These are phyloP conservation scores for Hygrocybe punicea DNA, from an alignment of 768 basidiomycete genomes.

Conservation along the genomic window DNA sequence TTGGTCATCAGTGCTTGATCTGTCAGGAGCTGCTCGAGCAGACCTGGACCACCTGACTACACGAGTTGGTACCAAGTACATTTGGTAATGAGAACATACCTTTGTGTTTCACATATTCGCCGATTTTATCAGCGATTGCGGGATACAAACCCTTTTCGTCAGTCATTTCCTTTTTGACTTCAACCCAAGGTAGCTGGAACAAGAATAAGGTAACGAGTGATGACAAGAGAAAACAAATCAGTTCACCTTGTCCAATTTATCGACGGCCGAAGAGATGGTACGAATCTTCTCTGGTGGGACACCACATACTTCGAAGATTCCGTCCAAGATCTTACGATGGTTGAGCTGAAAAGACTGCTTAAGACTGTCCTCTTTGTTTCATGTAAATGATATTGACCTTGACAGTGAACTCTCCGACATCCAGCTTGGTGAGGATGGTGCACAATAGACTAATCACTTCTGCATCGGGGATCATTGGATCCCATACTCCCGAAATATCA, in stretches of 20 bases:
- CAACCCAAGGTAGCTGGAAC: slow-evolving; percentile 74
- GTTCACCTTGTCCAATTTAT: slow-evolving; percentile 93
- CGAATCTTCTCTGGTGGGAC: slow-evolving; percentile 88
- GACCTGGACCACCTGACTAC: slow-evolving; percentile 66
- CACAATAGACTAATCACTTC: slow-evolving; percentile 82
- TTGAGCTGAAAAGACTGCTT: slow-evolving; percentile 59
- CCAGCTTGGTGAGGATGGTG: slow-evolving; percentile 75
- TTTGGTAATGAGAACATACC: slow-evolving; percentile 43
- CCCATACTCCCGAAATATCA: slow-evolving; percentile 89
- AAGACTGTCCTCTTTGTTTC: background rate
- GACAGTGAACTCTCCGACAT: slow-evolving; percentile 92
- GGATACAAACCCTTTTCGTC: slow-evolving; percentile 87
- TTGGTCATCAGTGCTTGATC: slow-evolving; percentile 68
- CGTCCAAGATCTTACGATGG: slow-evolving; percentile 95
- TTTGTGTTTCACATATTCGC: slow-evolving; percentile 94
- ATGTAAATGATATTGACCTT: slow-evolving; percentile 51
- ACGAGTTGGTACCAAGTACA: background rate
- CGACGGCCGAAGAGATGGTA: slow-evolving; percentile 91
- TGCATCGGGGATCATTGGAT: slow-evolving; percentile 96
- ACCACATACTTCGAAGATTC: slow-evolving; percentile 94
- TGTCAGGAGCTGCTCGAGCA: slow-evolving; percentile 66
- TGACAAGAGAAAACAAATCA: background rate
- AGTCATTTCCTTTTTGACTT: slow-evolving; percentile 95
- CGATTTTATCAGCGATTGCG: slow-evolving; percentile 85
- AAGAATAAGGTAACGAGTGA: background rate